phyloP scores from a whole-genome alignment of 2,329 filamentous ascomycete genomes.

The Colletotrichum destructivum region DNA sequence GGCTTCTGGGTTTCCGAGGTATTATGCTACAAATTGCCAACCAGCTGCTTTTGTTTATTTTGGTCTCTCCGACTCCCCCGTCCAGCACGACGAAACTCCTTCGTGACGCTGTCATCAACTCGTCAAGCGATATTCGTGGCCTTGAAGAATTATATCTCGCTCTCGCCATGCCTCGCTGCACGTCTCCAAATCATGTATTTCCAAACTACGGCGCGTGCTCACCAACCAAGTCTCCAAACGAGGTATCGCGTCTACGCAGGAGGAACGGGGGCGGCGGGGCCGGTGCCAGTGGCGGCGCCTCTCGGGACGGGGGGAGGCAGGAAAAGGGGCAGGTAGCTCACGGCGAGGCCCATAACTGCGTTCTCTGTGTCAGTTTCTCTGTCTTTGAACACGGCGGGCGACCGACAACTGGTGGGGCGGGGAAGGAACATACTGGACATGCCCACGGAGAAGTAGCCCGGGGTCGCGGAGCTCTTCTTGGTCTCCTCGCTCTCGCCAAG shows the following conservation, averaged over 20 bases:
- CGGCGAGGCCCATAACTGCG: slow-evolving; percentile 72
- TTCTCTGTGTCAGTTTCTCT: slow-evolving; percentile 7
- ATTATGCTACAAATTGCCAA: slow-evolving; percentile 28
- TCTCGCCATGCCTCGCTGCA: neutral
- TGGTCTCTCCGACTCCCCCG: too few relatives aligned
- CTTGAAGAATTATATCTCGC: too few relatives aligned
- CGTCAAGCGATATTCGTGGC: neutral
- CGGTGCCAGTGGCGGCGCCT: slow-evolving; percentile 51
- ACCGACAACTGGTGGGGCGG: too few relatives aligned
- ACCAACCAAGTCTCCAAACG: neutral
- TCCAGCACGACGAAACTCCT: neutral
- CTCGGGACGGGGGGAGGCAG: slow-evolving; percentile 56
- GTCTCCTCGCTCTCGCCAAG: slow-evolving; percentile 80
- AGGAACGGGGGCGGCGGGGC: slow-evolving; percentile 49
- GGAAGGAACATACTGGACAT: slow-evolving; percentile 78
- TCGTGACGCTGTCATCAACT: slow-evolving; percentile 11
- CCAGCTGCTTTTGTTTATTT: neutral
- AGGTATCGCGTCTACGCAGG: slow-evolving; percentile 41
- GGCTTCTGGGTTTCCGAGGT: slow-evolving; percentile 22
- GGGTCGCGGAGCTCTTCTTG: slow-evolving; percentile 76
- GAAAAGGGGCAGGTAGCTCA: slow-evolving; percentile 68
- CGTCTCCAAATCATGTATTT: neutral
- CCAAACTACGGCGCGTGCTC: neutral
- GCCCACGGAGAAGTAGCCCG: slow-evolving; percentile 79
- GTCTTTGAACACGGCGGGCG: neutral